Base-by-base conservation (phyloP, 768 basidiomycete genomes). In the Tephrocybe sp. region DNA sequence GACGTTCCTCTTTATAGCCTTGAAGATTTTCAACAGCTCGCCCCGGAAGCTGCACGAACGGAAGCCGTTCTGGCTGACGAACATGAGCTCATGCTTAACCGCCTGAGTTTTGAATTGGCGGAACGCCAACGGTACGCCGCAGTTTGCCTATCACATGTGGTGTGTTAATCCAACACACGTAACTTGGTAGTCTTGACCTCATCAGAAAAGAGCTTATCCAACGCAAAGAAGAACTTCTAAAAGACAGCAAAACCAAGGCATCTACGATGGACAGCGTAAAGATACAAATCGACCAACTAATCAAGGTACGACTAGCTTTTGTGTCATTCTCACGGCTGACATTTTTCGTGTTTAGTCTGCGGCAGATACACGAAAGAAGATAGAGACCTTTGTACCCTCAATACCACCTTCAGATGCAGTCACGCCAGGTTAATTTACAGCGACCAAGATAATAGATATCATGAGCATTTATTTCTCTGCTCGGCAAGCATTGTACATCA, bases 41-140 rank as follows among this genome's bases (percentile, higher is more conserved):
- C 92, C 0, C 92, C 85, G 6, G 76, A 73, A 54, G 87, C 82
- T 59, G 80, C 82, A 12, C 79, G 80, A 19, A 78, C 82, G 44
- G 72, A 75, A 14, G 83, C 79, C 11, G 82, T 82, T 16, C 69
- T 87, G 39, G 70, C 77, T 13, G 80, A 89, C 60, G 78, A 85
- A 34, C 92, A 93, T 67, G 85, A 90, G 57, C 78, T 93, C 34
- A 92, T 93, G 88, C 79, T 94, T 54, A 92, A 85, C 62, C 83
- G 91, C 46, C 74, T 95, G 39, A 85, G 83, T 64, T 93, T 94
- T 58, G 92, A 95, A 68, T 83, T 93, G 31, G 80, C 80, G 30
- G 92, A 94, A 71, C 85, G 92, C 46, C 88, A 93, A 71, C 79
- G 92, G 92, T 92, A 62, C 48, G 72, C 56, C 35, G 17, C 40